A percentile compares a stretch with the other conserved stretches of the same genome.
Evolutionary conservation across 2,329 filamentous ascomycete genomes (phyloP).

Genomic region (Pseudogymnoascus pannorum): DNA sequence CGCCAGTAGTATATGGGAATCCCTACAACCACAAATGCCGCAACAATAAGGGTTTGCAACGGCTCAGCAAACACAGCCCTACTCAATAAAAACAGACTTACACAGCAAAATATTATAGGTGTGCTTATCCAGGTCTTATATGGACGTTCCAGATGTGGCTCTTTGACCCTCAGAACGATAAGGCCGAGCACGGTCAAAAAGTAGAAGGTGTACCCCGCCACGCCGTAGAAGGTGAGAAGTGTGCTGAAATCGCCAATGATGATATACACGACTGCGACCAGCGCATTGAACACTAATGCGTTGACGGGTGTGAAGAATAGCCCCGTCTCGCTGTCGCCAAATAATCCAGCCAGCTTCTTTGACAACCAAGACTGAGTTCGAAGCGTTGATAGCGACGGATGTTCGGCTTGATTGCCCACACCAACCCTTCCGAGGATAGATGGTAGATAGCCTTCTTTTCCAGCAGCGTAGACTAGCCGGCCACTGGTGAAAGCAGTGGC

Average conservation of each 20-base stretch:
- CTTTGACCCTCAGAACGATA: conserved; percentile 79
- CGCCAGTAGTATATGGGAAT: conserved; percentile 86
- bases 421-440: conserved; percentile 77
- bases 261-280: conserved; percentile 70
- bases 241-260: conserved; percentile 84
- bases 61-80: conserved; percentile 87
- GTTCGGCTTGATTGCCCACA: conserved; percentile 41
- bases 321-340: conserved; percentile 70
- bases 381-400: conserved; percentile 34
- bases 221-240: conserved; percentile 92
- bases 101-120: conserved; percentile 96
- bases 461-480: conserved; percentile 85
- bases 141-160: conserved; percentile 80
- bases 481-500: conserved; percentile 90
- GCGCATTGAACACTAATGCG: conserved; percentile 75
- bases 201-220: conserved; percentile 95
- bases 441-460: conserved; percentile 91
- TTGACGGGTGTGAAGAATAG: conserved; percentile 93
- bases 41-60: conserved; percentile 78
- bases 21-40: conserved; percentile 76
- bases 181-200: conserved; percentile 91
- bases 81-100: conserved; percentile 84
- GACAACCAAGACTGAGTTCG: conserved; percentile 49
- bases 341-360: conserved; percentile 50
- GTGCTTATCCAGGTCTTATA: conserved; percentile 97